These are phyloP conservation scores for Dipodascopsis uninucleata DNA, from an alignment of 805 yeast species.

Conservation along the genomic window DNA sequence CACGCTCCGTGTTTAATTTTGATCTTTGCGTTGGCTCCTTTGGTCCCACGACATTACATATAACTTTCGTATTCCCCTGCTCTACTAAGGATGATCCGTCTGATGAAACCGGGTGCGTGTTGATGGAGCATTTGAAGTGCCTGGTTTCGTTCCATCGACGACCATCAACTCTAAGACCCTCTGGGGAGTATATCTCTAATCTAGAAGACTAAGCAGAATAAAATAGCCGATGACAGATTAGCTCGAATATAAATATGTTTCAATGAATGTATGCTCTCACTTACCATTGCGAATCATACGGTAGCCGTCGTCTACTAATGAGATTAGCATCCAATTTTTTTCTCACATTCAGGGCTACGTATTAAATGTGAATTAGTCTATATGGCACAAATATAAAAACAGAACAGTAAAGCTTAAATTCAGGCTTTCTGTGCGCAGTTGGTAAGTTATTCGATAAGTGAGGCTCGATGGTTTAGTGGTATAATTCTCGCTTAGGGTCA, in stretches of 20 bases:
- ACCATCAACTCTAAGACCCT: constrained; percentile 90
- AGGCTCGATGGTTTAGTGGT: constrained; percentile 40
- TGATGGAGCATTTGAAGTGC: constrained; percentile 70
- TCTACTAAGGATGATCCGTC: constrained; percentile 93
- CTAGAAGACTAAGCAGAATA: constrained; percentile 1
- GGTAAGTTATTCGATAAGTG: too few relatives aligned
- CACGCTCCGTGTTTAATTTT: constrained; percentile 43
- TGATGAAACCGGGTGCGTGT: constrained; percentile 78
- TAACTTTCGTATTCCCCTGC: constrained; percentile 85
- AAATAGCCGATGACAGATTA: not conserved
- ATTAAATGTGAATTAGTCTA: too few relatives aligned
- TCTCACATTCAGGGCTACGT: too few relatives aligned
- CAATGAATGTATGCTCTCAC: too few relatives aligned
- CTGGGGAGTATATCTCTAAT: constrained; percentile 86
- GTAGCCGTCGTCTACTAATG: too few relatives aligned
- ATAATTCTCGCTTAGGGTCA: constrained; percentile 39
- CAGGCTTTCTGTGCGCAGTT: too few relatives aligned
- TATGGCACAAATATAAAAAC: too few relatives aligned
- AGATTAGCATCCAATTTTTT: too few relatives aligned
- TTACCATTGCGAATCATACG: too few relatives aligned
- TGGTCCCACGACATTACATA: constrained; percentile 86
- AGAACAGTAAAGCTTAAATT: too few relatives aligned
- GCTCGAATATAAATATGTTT: too few relatives aligned
- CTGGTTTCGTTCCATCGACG: constrained; percentile 93
- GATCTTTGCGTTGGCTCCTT: constrained; percentile 67